A percentile compares a stretch with the other conserved stretches of the same genome.
Conservation (phyloP, 2,329 filamentous ascomycete genomes). For the Akanthomyces lecanii region DNA sequence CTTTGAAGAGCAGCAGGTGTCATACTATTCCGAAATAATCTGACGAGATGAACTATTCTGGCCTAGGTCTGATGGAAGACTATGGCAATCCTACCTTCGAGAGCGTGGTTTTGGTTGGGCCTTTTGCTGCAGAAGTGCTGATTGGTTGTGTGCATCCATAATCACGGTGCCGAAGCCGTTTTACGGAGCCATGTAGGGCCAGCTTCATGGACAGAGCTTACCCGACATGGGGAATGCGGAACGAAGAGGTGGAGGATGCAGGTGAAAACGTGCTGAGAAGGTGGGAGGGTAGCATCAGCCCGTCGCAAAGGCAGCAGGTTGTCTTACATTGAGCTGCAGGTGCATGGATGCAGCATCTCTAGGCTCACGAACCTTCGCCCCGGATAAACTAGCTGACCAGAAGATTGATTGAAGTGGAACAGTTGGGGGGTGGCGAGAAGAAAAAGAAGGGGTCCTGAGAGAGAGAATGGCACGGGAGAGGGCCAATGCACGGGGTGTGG, state of each 20-base stretch:
- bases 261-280: conserved; percentile 12
- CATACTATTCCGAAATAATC: conserved; percentile 15
- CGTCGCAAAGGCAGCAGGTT: conserved; percentile 11
- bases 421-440: background rate
- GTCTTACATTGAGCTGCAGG: conserved; percentile 13
- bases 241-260: background rate
- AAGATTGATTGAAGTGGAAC: background rate
- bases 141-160: conserved; percentile 11
- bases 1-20: background rate
- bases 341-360: background rate
- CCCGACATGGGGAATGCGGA: conserved; percentile 10
- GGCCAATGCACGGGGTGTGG: background rate
- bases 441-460: background rate
- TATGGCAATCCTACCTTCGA: conserved; percentile 2
- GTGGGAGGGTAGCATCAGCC: conserved; percentile 11
- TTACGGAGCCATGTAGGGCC: conserved; percentile 1
- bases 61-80: conserved; percentile 16
- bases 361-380: background rate
- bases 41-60: conserved; percentile 11
- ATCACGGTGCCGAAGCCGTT: conserved; percentile 14
- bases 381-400: background rate
- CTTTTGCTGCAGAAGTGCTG: background rate
- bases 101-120: background rate
- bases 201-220: conserved; percentile 13
- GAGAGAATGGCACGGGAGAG: background rate